Evolutionary conservation across 1,284 basidiomycete genomes (phyloP).

Genomic region (Moesziomyces parantarcticus): DNA sequence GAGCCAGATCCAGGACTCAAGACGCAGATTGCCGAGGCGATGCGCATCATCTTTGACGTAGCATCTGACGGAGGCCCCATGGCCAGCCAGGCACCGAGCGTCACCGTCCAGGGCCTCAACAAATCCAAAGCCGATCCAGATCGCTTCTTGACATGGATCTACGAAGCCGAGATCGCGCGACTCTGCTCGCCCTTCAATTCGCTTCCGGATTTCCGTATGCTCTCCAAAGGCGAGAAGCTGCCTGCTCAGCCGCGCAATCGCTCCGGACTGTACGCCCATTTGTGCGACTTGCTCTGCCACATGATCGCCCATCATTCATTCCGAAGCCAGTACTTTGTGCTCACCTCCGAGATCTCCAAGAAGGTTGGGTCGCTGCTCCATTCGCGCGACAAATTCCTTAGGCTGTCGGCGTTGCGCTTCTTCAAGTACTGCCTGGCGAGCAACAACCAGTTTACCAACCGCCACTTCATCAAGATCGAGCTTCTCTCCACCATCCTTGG

Average conservation of each 20-base stretch:
- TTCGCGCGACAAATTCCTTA: conserved; percentile 86
- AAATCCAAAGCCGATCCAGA: conserved; percentile 81
- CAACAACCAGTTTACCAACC: conserved; percentile 86
- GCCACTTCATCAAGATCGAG: conserved; percentile 85
- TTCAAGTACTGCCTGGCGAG: conserved; percentile 86
- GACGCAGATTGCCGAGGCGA: conserved; percentile 88
- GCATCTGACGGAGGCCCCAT: conserved; percentile 51
- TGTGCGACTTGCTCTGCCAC: conserved; percentile 87
- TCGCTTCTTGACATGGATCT: conserved; percentile 93
- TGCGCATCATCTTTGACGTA: conserved; percentile 83
- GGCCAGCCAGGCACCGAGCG: conserved; percentile 69
- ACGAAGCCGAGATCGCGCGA: conserved; percentile 77
- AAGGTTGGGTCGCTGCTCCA: conserved; percentile 71
- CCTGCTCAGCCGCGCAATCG: conserved; percentile 26
- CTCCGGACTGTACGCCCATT: conserved; percentile 65
- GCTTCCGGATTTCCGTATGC: conserved; percentile 76
- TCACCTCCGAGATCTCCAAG: conserved; percentile 69
- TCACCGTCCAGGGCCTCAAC: conserved; percentile 60
- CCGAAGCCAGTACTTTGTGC: conserved; percentile 87
- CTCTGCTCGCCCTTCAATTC: conserved; percentile 83
- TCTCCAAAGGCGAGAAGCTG: conserved; percentile 40
- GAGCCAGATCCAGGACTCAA: conserved; percentile 83
- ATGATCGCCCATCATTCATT: conserved; percentile 84
- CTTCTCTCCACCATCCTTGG: conserved; percentile 84
- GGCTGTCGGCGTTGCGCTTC: conserved; percentile 76